Evolutionary conservation across 441 rosid genomes (phyloP), one percentile per base, ranked within the genome.

Genomic region (Corymbia calophylla): DNA sequence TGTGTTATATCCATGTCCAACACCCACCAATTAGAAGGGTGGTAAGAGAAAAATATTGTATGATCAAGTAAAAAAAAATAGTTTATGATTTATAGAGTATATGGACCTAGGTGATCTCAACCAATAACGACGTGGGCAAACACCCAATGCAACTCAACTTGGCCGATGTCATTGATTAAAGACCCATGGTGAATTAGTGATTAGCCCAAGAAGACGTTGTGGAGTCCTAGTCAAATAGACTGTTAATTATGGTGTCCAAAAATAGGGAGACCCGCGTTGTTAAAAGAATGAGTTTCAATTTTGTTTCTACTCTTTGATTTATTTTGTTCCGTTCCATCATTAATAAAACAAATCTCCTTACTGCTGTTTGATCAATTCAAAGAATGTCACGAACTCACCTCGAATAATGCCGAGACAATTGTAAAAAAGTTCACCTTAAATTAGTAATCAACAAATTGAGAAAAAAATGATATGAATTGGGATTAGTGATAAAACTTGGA

Each of bases 151-250:
- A 11, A 56, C 62, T 10, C 62, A 9, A 27, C 62, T 56, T 2
- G 29, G 62, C 25, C 62, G 2, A 23, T 23, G 62, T 56, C 62
- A 56, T 56, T 56, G 62, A 56, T 56, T 56, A 9, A 1, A 56
- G 62, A 56, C 62, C 27, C 8, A 19, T 23, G 1, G 9, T 55
- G 13, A 21, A 25, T 56, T 9, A 23, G 62, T 4, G 29, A 8
- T 56, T 10, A 1, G 29, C 27, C 13, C 62, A 5, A 9, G 0
- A 21, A 3, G 25, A 1, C 0, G 5, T 56, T 1, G 58, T 7
- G 58, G 58, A 54, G 58, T 54, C 58, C 58, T 18, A 54, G 58
- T 18, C 58, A 54, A 54, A 54, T 7, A 54, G 23, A 7, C 23
- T 18, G 23, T 7, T 54, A 54, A 54, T 54, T 54, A 54, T 54